Base-by-base conservation (phyloP, 352 stramenopile genomes). In the Pythium aristosporum region DNA sequence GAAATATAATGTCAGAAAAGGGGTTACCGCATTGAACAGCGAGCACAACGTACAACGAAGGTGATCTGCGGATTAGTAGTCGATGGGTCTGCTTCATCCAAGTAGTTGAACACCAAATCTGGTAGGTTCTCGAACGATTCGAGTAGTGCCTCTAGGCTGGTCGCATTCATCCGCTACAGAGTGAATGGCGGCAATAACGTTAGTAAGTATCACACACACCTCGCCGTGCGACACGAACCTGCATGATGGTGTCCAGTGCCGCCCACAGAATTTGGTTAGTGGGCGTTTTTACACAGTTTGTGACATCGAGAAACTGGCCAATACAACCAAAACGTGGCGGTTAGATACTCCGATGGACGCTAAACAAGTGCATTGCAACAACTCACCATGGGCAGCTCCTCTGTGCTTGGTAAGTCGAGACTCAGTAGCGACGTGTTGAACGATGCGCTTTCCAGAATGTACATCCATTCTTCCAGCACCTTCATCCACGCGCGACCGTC, bases 381-480 rank as follows among this genome's bases (percentile, higher is more conserved):
- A 61, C 37, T 65, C 61, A 94, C 87, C 57, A 88, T 64, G 18
- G 79, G 67, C 5, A 96, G 63, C n/a, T 91, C 77, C 66, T 89
- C 67, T 8, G 83, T 89, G n/a, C 77, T 73, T 23, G 75, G 73
- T n/a, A 94, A 54, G 20, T 91, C 83, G 18, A 96, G 67, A 32
- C 68, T 81, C 18, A 92, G 63, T 36, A 92, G 68, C 3, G 78
- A 68, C 49, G 74, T 76, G 41, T 96, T 93, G 65, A 92, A 96
- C 10, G 74, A 77, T 65, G 73, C 69, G 41, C 77, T 93, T 67
- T 96, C 87, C 23, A 96, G 41, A 44, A 94, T 82, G 55, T 85
- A 96, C 82, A 92, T 91, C 84, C 87, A 94, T 61, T 96, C 87
- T 49, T 96, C 85, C 34, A 96, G 68, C 21, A 92, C 85, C 41